Evolutionary conservation across 208 protist genomes (phyloP).

Genomic region (Acanthamoeba lenticulata): DNA sequence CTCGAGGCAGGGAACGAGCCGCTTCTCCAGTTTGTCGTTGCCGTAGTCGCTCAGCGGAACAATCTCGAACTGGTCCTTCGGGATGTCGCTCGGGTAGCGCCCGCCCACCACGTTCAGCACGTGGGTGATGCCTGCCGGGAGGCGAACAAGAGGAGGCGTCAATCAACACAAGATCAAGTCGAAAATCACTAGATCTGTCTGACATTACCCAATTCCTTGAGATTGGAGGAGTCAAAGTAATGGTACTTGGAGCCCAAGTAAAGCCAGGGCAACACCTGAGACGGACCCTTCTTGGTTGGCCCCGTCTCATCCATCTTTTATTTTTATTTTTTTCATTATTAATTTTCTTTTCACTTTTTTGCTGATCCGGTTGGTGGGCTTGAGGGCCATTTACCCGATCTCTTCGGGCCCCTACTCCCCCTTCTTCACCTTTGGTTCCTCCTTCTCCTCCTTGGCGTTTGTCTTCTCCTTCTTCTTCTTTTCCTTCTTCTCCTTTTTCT

Average conservation of each 20-base stretch:
- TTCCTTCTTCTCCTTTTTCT: neutral
- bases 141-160: neutral
- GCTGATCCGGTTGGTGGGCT: too few species aligned
- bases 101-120: constrained; percentile 54
- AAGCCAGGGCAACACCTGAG: constrained; percentile 36
- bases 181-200: neutral
- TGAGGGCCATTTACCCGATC: too few species aligned
- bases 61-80: constrained; percentile 13
- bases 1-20: neutral
- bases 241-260: constrained; percentile 55
- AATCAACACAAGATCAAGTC: neutral
- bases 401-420: too few species aligned
- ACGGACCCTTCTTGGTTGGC: neutral
- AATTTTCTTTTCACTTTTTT: neutral
- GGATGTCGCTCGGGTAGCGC: constrained; percentile 36
- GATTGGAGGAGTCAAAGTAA: neutral
- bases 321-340: neutral
- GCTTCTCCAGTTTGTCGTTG: constrained; percentile 39
- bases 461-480: neutral
- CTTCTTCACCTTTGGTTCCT: too few species aligned
- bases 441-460: neutral
- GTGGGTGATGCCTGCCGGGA: neutral
- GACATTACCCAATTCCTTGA: neutral
- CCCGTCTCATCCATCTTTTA: neutral
- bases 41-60: constrained; percentile 55